phyloP scores from a whole-genome alignment of 176 grass and related monocot genomes.

The Ensete glaucum region DNA sequence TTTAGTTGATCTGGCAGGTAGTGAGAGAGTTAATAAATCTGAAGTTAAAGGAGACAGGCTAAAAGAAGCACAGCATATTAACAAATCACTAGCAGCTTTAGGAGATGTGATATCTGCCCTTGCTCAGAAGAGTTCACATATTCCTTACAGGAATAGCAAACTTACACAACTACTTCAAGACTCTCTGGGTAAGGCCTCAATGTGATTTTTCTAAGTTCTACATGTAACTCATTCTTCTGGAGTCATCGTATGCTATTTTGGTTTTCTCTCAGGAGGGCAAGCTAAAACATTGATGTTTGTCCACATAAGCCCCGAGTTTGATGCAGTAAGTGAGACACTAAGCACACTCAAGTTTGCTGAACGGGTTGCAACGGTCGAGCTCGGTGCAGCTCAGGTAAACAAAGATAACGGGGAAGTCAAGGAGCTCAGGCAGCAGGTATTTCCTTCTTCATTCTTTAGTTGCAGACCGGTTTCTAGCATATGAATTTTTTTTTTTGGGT shows the following conservation, averaged over 20 bases:
- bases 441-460: conserved; percentile 10
- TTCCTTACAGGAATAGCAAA: conserved; percentile 90
- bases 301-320: conserved; percentile 70
- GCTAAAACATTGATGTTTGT: conserved; percentile 97
- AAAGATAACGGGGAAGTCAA: conserved; percentile 71
- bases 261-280: conserved; percentile 65
- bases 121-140: conserved; percentile 69
- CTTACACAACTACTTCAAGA: conserved; percentile 94
- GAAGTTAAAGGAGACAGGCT: conserved; percentile 71
- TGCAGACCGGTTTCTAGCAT: background rate
- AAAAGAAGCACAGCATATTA: conserved; percentile 89
- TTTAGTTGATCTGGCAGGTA: conserved; percentile 84
- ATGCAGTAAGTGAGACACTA: conserved; percentile 51
- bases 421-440: conserved; percentile 81
- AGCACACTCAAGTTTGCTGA: conserved; percentile 93
- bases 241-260: background rate
- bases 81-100: conserved; percentile 83
- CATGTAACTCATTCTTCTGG: conserved; percentile 20
- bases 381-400: conserved; percentile 53
- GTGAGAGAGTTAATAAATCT: conserved; percentile 86
- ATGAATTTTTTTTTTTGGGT: conserved; percentile 4
- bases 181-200: conserved; percentile 55
- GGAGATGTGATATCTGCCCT: conserved; percentile 88
- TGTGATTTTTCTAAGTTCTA: background rate
- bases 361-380: conserved; percentile 72